phyloP scores from a whole-genome alignment of 192 early-diverging fungal genomes.

The Backusella australiensis region DNA sequence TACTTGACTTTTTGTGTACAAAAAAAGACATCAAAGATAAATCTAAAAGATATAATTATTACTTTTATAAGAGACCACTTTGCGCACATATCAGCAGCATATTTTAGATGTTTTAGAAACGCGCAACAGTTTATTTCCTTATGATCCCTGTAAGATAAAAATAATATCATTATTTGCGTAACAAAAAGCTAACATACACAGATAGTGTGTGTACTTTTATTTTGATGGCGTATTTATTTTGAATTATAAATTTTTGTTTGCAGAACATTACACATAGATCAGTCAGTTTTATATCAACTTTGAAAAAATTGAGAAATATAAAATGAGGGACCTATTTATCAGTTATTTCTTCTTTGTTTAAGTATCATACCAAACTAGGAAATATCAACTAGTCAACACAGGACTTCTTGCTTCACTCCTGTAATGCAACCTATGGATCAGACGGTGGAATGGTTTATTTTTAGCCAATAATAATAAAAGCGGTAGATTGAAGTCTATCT shows the following conservation, averaged over 20 bases:
- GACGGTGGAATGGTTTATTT: neutral
- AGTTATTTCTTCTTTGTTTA: neutral
- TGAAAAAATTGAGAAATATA: neutral
- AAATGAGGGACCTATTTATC: neutral
- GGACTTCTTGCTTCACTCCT: neutral
- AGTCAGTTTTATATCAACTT: neutral
- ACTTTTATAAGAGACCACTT: neutral
- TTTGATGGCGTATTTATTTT: neutral
- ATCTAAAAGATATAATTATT: neutral
- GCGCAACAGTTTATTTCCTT: neutral
- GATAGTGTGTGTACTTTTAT: neutral
- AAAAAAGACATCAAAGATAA: neutral
- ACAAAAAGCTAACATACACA: neutral
- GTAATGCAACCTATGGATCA: neutral
- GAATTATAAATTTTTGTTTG: neutral
- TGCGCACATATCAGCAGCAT: neutral
- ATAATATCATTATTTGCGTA: neutral
- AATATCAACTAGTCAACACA: neutral
- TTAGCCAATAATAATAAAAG: neutral
- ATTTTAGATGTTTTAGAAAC: neutral
- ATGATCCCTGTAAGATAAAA: neutral
- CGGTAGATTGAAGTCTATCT: neutral
- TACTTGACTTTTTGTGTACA: neutral
- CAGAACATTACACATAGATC: neutral
- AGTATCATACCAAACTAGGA: neutral